A percentile compares a stretch with the other conserved stretches of the same genome.
Evolutionary conservation across 352 stramenopile genomes (phyloP).

Genomic region (Phytophthora ohioensis): DNA sequence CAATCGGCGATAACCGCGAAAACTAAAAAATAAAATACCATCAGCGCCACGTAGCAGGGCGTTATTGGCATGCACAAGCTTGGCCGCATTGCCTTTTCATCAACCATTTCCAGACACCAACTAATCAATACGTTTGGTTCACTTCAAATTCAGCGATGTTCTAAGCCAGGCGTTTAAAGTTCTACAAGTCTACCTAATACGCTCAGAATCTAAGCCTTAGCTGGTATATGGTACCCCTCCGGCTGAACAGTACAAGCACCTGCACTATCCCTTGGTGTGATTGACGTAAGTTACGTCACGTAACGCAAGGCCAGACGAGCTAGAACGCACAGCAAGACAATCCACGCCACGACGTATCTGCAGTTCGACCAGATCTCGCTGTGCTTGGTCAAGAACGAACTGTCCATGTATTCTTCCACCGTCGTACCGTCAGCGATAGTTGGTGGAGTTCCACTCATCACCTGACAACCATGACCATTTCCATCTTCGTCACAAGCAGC

Average conservation of each 20-base stretch:
- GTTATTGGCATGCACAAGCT: conserved; percentile 8
- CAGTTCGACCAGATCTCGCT: conserved; percentile 43
- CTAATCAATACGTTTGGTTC: too few relatives aligned
- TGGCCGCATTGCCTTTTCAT: neutral
- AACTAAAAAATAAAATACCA: too few relatives aligned
- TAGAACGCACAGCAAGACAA: conserved; percentile 45
- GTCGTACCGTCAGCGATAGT: conserved; percentile 11
- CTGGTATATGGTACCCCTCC: too few relatives aligned
- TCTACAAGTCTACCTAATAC: too few relatives aligned
- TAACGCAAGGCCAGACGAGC: conserved; percentile 46
- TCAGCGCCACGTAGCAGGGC: conserved; percentile 9
- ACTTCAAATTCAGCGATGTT: too few relatives aligned
- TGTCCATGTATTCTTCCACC: conserved; percentile 38
- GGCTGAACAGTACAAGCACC: neutral
- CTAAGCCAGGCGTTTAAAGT: too few relatives aligned
- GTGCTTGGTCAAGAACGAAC: conserved; percentile 46
- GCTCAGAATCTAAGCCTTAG: too few relatives aligned
- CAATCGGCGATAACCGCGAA: too few relatives aligned
- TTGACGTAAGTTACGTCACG: conserved; percentile 32
- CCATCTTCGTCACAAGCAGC: conserved; percentile 8
- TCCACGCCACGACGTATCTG: conserved; percentile 36
- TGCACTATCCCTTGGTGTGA: conserved; percentile 32
- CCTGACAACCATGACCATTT: conserved; percentile 9
- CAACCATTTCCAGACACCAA: too few relatives aligned
- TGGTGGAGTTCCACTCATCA: conserved; percentile 13